Evolutionary conservation across 1,139 yeast species (phyloP), one percentile per base, ranked within the genome.

Genomic region (Taphrina wiesneri): DNA sequence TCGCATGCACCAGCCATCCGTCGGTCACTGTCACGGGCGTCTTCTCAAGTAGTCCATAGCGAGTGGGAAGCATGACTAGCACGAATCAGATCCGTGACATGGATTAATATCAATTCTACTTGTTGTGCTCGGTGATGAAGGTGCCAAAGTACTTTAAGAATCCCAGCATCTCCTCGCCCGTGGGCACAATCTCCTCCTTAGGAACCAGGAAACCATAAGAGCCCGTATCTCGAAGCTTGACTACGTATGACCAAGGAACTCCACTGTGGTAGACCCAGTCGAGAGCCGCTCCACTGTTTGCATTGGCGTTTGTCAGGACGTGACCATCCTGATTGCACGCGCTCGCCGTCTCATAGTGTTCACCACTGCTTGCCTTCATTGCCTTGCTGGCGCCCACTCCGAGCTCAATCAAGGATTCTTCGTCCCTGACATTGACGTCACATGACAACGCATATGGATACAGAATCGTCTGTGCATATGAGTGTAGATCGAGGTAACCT

Each of bases 371-470:
- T 65, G 83, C 74, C 70, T 95, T 80, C 52, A 89, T 86, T 1
- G 92, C 84, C 74, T 87, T 88, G 19, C 91, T 81, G 43, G 90
- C 79, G 0, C 96, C 96, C 74, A 87, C 90, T 0, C 92, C 93
- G 69, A 89, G 78, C 74, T 90, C 96, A 53, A 88, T 77, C 74
- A 90, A 79, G 72, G 89, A 89, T 73, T 90, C 96, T 71, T 85
- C 84, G 73, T 90, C 96, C 59, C 93, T 79, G 56, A 96, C 96
- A 65, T 80, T 78, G 57, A 85, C 85, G 45, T 81, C 82, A 75
- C 96, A 89, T 2, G 92, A 85, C 73, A 82, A 88, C 0, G 96
- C 93, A 73, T 87, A 89, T 0, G 96, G 96, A 74, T 86, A 89
- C 41, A 90, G 79, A 34, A 90, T 82, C 30, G 67, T 59, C 75